These are phyloP conservation scores for Aspergillus sclerotioniger DNA, from an alignment of 495 filamentous ascomycete genomes.

Conservation along the genomic window DNA sequence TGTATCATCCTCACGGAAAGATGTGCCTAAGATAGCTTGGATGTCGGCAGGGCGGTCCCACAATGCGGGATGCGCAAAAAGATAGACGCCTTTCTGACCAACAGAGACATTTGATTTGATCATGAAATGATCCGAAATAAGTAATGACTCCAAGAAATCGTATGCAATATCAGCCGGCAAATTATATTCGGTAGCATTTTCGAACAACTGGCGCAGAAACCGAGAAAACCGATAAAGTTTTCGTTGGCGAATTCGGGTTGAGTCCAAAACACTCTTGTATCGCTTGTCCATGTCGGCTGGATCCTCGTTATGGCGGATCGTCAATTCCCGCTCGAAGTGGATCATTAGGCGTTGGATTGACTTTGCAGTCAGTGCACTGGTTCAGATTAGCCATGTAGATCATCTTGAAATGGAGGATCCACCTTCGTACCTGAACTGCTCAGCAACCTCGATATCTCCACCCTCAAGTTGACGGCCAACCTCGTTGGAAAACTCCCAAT, in stretches of 20 bases:
- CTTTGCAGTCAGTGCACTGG: slow-evolving; percentile 83
- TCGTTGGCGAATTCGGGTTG: slow-evolving; percentile 89
- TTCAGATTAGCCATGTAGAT: slow-evolving; percentile 19
- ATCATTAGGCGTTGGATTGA: slow-evolving; percentile 80
- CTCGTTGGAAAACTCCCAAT: slow-evolving; percentile 94
- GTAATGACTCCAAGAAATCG: slow-evolving; percentile 76
- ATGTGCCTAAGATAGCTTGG: slow-evolving; percentile 80
- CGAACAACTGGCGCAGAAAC: slow-evolving; percentile 86
- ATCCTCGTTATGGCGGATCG: slow-evolving; percentile 75
- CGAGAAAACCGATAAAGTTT: slow-evolving; percentile 84
- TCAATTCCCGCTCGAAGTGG: slow-evolving; percentile 89
- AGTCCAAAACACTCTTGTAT: slow-evolving; percentile 92
- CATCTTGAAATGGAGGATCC: background rate
- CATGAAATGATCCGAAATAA: slow-evolving; percentile 83
- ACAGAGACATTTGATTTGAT: slow-evolving; percentile 55
- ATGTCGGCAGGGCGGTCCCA: slow-evolving; percentile 74
- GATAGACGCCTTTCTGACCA: slow-evolving; percentile 69
- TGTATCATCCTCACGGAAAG: slow-evolving; percentile 72
- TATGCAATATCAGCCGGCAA: slow-evolving; percentile 62
- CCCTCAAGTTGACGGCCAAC: slow-evolving; percentile 84
- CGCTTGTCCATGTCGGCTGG: slow-evolving; percentile 90
- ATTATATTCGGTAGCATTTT: slow-evolving; percentile 94
- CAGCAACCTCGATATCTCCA: slow-evolving; percentile 96
- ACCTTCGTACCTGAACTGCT: slow-evolving; percentile 77
- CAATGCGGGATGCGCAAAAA: slow-evolving; percentile 81